Conservation (phyloP, 257 asterid genomes). For the Solanum okadae region DNA sequence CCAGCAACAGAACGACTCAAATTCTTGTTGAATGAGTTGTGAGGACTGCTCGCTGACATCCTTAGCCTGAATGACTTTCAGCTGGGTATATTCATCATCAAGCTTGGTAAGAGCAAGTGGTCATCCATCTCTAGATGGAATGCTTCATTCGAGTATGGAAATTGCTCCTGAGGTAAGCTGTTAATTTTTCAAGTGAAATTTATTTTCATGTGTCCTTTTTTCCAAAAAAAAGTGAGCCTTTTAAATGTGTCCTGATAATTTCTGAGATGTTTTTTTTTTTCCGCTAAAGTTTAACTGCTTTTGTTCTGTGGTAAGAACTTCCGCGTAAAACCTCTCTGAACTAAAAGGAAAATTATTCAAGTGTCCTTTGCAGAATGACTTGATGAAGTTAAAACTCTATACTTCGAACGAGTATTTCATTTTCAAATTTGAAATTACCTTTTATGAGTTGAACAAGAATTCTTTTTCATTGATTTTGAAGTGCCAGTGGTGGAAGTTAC, state of each 20-base stretch:
- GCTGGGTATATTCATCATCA: neutral
- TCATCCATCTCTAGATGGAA: neutral
- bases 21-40: neutral
- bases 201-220: neutral
- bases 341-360: neutral
- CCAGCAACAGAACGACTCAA: neutral
- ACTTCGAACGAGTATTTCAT: neutral
- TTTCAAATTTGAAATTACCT: neutral
- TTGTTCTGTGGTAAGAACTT: neutral
- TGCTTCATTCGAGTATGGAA: neutral
- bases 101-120: neutral
- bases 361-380: neutral
- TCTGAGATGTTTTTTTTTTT: neutral
- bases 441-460: neutral
- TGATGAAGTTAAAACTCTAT: neutral
- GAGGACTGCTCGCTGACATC: neutral
- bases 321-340: neutral
- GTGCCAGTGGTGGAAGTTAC: neutral
- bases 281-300: neutral
- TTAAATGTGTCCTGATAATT: neutral
- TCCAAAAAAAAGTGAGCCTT: neutral
- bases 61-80: neutral
- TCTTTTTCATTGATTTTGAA: neutral
- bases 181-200: neutral
- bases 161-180: neutral